Base-by-base conservation (phyloP, 2,329 filamentous ascomycete species). In the Helotiales sp. region DNA sequence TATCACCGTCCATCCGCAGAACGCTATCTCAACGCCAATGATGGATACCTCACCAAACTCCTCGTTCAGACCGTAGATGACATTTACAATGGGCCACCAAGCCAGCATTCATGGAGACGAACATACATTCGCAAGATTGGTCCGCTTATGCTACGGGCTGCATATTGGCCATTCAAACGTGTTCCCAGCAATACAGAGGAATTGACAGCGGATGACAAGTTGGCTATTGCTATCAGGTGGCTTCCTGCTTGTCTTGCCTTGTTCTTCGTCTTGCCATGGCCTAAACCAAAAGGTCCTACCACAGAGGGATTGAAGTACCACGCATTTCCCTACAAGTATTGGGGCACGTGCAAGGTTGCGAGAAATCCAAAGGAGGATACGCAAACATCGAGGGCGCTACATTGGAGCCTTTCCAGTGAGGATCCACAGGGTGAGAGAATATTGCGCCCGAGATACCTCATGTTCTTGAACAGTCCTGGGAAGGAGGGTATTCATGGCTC, bases 101-200 rank as follows among this genome's bases (percentile, higher is more conserved):
- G 15, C 34, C 31, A 44, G 22, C 50, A 52, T 31, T 17, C 50
- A 8, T 52, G 50, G 50, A 36, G 50, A 22, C 33, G 50, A 31
- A 52, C 50, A 17, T 52, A 52, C 36, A 52, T 52, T 9, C 50
- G 50, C 2, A 52, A 52, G n/a, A 19, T 52, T 31, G 50, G 50
- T 27, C 50, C 50, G 3, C 12, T 52, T n/a, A 38, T 52, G 31
- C 50, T 52, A 6, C 33, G 50, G 9, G 50, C 50, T 17, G 50
- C 50, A 3, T 52, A 52, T 17, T 52, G 50, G 50, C 50, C 50
- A 3, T 52, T 40, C 50, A 52, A 52, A 17, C 33, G 34, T 19
- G 34, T 22, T 1, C 50, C 50, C 2, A 52, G 13, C 15, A 27
- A 40, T 29, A 29, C 50, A 7, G 50, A 44, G 1, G 36, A 44